Base-by-base conservation (phyloP, 345 rosid species). In the Leavenworthia alabamica region DNA sequence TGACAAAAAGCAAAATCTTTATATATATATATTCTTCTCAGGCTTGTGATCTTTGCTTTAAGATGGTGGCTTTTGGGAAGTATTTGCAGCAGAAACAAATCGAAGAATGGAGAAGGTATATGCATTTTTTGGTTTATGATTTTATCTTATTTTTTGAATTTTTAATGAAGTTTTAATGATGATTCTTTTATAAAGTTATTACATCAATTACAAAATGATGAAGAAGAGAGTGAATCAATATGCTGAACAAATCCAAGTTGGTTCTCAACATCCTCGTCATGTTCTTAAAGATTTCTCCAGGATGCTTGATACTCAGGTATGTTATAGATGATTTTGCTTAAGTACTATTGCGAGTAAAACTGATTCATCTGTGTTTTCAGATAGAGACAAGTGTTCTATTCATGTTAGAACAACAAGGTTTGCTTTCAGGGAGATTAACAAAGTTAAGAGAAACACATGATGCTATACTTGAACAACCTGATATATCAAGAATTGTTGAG, bases 241-340 rank as follows among this genome's bases (percentile, higher is more conserved):
- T 75, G 85, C 80, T 72, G 87, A 71, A 4, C 96, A 94, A 75
- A 90, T 94, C 41, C 82, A 78, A 75, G 81, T 68, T 35, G 99
- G 96, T 56, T 63, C 80, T 43, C 83, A 56, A 59, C 93, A 94
- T 70, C 96, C 85, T 41, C 84, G 79, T 47, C 88, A 84, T 59
- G 99, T 94, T 62, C 95, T 90, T 60, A 94, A 90, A 84, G 97
- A 94, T 79, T 94, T 94, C 86, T 94, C 99, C 5, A 84, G 86
- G 68, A 86, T 90, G 99, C 83, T 94, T 42, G 99, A 94, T 80
- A 78, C 78, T 73, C 90, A 93, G 84, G 99, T 85, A 72, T 16
- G 56, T 36, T 44, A 12, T 16, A 33, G 55, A 52, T 10, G 6
- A 26, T 7, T 51, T 15, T 50, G 44, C 14, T n/a, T 27, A 8